Base-by-base conservation (phyloP, 371 early-diverging fungal species). In the Blakeslea trispora region DNA sequence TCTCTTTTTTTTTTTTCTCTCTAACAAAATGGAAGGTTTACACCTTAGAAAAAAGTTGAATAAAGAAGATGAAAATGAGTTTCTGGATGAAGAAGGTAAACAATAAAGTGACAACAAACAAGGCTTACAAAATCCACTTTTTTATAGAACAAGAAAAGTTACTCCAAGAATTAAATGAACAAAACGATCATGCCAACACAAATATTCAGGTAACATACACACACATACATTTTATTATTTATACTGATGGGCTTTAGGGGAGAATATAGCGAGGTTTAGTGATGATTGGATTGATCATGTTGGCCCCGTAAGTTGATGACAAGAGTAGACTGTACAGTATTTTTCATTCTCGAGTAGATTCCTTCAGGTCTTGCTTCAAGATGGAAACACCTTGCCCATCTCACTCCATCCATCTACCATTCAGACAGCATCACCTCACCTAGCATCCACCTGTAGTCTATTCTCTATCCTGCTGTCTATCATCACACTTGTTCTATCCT, bases 31-130 rank as follows among this genome's bases (percentile, higher is more conserved):
- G 47, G 37, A 55, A 47, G 55, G 43, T 11, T 34, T 52, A 10
- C 34, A 50, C 39, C 39, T 37, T 19, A 34, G 40, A 37, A 37
- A 37, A 37, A 37, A 43, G 43, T 2, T 19, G 1, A 51, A 60
- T 44, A 35, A 39, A 15, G 68, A 72, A 50, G 68, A 65, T 8
- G 61, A 65, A 18, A 55, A 46, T 1, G 68, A 67, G 32, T 67
- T 51, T 17, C 53, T 68, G 9, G 72, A 72, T 47, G 72, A 68
- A 41, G 54, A 72, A 66, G 63, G 70, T 63, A 59, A 5, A 47
- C 1, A 22, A 3, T 15, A 13, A 11, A 13, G 9, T 15, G n/a
- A 9, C 13, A 40, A 32, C 37, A 32, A 35, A 14, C 17, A 22
- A 47, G 10, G 18, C 18, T 44, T 31, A 31, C n/a, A n/a, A n/a